These are phyloP conservation scores for Heliosperma pusillum DNA, from an alignment of 148 eudicot species.

Conservation along the genomic window DNA sequence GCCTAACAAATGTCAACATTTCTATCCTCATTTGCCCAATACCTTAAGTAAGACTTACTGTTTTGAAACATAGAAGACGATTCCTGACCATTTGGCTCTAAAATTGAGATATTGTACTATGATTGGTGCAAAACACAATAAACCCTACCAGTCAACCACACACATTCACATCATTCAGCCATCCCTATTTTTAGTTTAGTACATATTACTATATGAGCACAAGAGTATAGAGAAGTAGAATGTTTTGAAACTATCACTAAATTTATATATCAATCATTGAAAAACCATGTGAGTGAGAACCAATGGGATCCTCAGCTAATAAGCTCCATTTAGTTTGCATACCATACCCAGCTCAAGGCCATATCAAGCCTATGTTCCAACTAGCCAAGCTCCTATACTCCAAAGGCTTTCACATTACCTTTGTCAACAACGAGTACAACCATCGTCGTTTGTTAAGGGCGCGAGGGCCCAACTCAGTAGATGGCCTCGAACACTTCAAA, in stretches of 20 bases:
- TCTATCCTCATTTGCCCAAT: no score
- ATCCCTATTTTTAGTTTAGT: not conserved
- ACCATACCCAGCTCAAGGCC: conserved; percentile 32
- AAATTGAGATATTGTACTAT: not conserved
- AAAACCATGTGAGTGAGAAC: not conserved
- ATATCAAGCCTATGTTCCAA: conserved; percentile 25
- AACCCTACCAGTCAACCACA: not conserved
- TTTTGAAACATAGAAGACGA: no score
- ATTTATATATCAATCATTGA: no score
- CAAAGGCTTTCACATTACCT: conserved; percentile 38
- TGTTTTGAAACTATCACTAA: not conserved
- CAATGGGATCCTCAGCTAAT: conserved; percentile 11
- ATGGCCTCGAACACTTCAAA: conserved; percentile 24
- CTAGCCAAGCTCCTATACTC: conserved; percentile 29
- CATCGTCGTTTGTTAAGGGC: conserved; percentile 25
- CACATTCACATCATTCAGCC: no score
- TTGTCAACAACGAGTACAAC: conserved; percentile 34
- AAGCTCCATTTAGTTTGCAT: conserved; percentile 25
- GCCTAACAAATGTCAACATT: no score
- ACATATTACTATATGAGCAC: no score
- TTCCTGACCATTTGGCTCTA: no score
- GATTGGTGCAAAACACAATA: not conserved
- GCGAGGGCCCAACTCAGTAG: conserved; percentile 8
- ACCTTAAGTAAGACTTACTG: no score
- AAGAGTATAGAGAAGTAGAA: not conserved